Conservation (phyloP, 2,329 filamentous ascomycete species). For the Talaromyces sp. region DNA sequence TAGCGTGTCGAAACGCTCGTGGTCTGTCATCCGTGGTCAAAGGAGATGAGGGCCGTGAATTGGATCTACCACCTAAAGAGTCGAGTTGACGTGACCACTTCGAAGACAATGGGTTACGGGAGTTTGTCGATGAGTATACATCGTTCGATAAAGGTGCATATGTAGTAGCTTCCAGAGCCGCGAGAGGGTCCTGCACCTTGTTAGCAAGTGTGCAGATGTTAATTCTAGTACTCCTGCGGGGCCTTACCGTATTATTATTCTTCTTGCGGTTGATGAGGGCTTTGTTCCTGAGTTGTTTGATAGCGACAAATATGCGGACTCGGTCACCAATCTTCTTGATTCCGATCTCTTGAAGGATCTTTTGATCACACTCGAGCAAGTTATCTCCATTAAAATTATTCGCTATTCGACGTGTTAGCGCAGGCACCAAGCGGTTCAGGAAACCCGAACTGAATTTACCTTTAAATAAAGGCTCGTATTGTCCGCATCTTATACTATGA, state of each 20-base stretch:
- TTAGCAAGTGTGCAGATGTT: constrained; percentile 16
- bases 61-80: constrained; percentile 24
- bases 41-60: constrained; percentile 68
- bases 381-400: constrained; percentile 99
- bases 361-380: constrained; percentile 92
- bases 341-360: constrained; percentile 93
- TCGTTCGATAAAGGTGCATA: constrained; percentile 61
- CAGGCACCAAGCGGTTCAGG: too few relatives aligned
- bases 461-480: constrained; percentile 88
- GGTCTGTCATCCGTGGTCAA: constrained; percentile 53
- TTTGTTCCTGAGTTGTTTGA: constrained; percentile 75
- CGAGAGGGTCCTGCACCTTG: constrained; percentile 67
- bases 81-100: constrained; percentile 51
- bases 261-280: constrained; percentile 73
- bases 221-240: background rate
- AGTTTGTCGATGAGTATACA: constrained; percentile 54
- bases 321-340: constrained; percentile 97
- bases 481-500: constrained; percentile 81
- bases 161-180: constrained; percentile 63
- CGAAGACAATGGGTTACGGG: constrained; percentile 47
- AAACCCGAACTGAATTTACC: constrained; percentile 34
- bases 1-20: constrained; percentile 55
- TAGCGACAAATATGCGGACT: constrained; percentile 80
- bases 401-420: constrained; percentile 36
- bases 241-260: constrained; percentile 78